Evolutionary conservation across 148 eudicot genomes (phyloP).

Genomic region (Rhododendron vialii): DNA sequence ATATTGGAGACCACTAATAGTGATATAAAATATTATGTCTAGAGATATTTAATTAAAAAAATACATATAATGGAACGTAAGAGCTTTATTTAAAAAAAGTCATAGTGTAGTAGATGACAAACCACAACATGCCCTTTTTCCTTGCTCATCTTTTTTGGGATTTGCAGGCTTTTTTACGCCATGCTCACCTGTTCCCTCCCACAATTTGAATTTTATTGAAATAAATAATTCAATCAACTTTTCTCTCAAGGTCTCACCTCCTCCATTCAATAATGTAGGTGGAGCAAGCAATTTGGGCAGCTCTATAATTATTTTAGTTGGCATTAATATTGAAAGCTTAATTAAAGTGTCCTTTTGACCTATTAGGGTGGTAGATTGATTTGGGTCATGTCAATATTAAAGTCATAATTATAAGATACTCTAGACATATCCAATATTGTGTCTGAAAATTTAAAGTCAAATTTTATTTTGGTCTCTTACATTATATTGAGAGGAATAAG

Average conservation of each 20-base stretch:
- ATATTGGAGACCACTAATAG: neutral
- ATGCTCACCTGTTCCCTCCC: slow-evolving; percentile 24
- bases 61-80: neutral
- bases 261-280: neutral
- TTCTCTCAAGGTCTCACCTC: neutral
- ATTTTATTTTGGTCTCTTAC: neutral
- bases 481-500: neutral
- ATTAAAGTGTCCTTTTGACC: neutral
- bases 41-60: neutral
- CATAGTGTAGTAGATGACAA: slow-evolving; percentile 22
- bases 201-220: neutral
- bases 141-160: slow-evolving; percentile 26
- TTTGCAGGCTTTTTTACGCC: slow-evolving; percentile 26
- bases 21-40: neutral
- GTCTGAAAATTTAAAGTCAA: neutral
- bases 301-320: neutral
- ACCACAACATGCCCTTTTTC: slow-evolving; percentile 22
- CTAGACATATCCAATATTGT: neutral
- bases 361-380: neutral
- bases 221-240: slow-evolving; percentile 7
- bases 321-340: too few species aligned
- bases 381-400: neutral
- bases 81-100: neutral
- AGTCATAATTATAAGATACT: neutral
- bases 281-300: neutral